These are phyloP conservation scores for Albizia julibrissin DNA, from an alignment of 306 rosid genomes.

Conservation along the genomic window DNA sequence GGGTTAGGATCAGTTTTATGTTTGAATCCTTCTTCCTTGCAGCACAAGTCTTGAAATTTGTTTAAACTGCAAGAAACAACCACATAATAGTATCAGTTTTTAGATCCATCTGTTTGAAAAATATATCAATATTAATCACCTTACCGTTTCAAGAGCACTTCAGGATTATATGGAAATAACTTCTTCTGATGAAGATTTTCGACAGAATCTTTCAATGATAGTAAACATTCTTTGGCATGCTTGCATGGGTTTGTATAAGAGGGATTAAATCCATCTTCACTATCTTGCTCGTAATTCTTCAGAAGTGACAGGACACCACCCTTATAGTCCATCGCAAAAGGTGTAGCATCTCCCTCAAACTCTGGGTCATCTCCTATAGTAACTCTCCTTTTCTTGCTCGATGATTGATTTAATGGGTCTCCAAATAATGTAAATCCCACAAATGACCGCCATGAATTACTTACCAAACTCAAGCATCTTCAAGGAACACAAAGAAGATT, in stretches of 20 bases:
- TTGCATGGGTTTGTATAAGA: constrained; percentile 36
- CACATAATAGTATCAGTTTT: constrained; percentile 8
- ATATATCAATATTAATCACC: constrained; percentile 29
- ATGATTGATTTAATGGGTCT: constrained; percentile 41
- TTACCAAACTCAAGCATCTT: constrained; percentile 70
- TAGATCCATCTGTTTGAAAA: constrained; percentile 10
- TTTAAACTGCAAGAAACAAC: constrained; percentile 54
- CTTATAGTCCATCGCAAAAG: constrained; percentile 28
- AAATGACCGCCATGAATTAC: constrained; percentile 62
- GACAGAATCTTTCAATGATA: constrained; percentile 67
- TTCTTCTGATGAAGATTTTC: constrained; percentile 75
- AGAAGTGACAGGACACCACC: constrained; percentile 22
- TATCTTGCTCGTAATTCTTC: constrained; percentile 36
- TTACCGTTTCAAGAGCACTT: constrained; percentile 68
- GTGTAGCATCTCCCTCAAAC: constrained; percentile 29
- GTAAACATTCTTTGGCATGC: constrained; percentile 70
- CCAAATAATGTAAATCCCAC: constrained; percentile 51
- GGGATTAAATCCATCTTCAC: constrained; percentile 35
- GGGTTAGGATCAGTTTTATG: constrained; percentile 15
- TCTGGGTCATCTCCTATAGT: constrained; percentile 27
- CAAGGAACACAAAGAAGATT: constrained; percentile 21
- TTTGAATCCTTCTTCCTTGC: constrained; percentile 29
- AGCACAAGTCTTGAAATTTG: constrained; percentile 63
- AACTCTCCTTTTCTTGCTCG: constrained; percentile 67
- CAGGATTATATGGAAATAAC: constrained; percentile 83